A percentile compares a stretch with the other conserved stretches of the same genome.
These are phyloP conservation scores for Nicotiana noctiflora DNA, from an alignment of 257 asterid genomes.

Conservation along the genomic window DNA sequence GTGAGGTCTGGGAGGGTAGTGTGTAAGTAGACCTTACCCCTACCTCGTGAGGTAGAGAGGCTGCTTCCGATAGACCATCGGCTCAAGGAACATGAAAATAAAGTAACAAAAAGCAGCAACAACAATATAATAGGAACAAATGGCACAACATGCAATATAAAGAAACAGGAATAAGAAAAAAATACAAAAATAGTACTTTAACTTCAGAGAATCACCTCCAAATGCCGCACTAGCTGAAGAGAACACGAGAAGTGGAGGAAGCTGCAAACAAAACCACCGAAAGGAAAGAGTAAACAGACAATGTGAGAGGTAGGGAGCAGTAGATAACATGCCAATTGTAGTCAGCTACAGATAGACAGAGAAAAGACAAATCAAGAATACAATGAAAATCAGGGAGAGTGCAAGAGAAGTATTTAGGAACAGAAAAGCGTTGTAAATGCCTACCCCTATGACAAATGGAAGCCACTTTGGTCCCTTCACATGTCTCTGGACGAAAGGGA, in stretches of 20 bases:
- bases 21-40: too few relatives aligned
- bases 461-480: slow-evolving; percentile 74
- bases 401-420: not conserved
- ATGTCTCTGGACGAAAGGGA: slow-evolving; percentile 52
- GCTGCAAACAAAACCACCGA: slow-evolving; percentile 23
- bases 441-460: slow-evolving; percentile 62
- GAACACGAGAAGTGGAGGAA: slow-evolving; percentile 62
- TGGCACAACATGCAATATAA: not conserved
- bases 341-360: not conserved
- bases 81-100: too few relatives aligned
- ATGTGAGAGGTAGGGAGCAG: not conserved
- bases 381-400: not conserved
- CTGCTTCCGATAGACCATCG: too few relatives aligned
- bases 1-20: too few relatives aligned
- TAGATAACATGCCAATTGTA: not conserved
- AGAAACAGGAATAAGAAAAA: too few relatives aligned
- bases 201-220: slow-evolving; percentile 56
- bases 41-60: too few relatives aligned
- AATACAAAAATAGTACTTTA: not conserved
- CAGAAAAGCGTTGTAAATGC: not conserved
- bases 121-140: not conserved
- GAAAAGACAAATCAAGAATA: not conserved
- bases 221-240: slow-evolving; percentile 82
- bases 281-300: not conserved
- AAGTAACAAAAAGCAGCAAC: too few relatives aligned